phyloP scores from a whole-genome alignment of 805 yeast species.

The Clavispora carvajalis region DNA sequence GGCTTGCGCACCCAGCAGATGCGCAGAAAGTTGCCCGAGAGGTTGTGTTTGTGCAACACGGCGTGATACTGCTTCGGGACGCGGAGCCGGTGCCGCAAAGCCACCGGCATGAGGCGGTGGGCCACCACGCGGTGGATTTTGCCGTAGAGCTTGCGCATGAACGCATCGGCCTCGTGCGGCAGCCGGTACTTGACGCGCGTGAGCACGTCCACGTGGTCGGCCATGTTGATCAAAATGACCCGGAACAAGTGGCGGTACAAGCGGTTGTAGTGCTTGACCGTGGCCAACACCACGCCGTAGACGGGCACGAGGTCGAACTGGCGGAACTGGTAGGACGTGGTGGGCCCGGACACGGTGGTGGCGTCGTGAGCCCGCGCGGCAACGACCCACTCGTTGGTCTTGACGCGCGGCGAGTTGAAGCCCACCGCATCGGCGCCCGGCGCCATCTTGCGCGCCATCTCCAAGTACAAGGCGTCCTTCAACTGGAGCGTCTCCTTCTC shows the following conservation, averaged over 20 bases:
- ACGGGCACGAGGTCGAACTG: constrained; percentile 33
- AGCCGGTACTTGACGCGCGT: constrained; percentile 31
- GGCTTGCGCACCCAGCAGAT: constrained; percentile 25
- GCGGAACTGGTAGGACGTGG: constrained; percentile 25
- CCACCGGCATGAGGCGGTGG: constrained; percentile 21
- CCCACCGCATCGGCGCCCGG: constrained; percentile 12
- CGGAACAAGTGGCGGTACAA: constrained; percentile 31
- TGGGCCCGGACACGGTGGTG: constrained; percentile 12
- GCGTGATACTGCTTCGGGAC: constrained; percentile 18
- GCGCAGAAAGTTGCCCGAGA: constrained; percentile 23
- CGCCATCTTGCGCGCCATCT: constrained; percentile 24
- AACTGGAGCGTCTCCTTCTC: constrained; percentile 26
- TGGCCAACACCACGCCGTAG: constrained; percentile 22
- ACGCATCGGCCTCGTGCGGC: constrained; percentile 22
- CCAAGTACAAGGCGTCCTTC: constrained; percentile 17
- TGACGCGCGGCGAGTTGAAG: constrained; percentile 13
- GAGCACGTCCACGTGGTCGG: constrained; percentile 34
- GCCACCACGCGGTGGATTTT: constrained; percentile 26
- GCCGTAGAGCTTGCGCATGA: constrained; percentile 21
- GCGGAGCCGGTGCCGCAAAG: constrained; percentile 12
- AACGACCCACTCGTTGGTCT: constrained; percentile 26
- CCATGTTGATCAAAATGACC: constrained; percentile 32
- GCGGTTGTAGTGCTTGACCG: constrained; percentile 18
- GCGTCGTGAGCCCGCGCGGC: constrained; percentile 11
- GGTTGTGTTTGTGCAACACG: constrained; percentile 21